Base-by-base conservation (phyloP, 805 yeast genomes). In the Wickerhamomyces subpelliculosus region DNA sequence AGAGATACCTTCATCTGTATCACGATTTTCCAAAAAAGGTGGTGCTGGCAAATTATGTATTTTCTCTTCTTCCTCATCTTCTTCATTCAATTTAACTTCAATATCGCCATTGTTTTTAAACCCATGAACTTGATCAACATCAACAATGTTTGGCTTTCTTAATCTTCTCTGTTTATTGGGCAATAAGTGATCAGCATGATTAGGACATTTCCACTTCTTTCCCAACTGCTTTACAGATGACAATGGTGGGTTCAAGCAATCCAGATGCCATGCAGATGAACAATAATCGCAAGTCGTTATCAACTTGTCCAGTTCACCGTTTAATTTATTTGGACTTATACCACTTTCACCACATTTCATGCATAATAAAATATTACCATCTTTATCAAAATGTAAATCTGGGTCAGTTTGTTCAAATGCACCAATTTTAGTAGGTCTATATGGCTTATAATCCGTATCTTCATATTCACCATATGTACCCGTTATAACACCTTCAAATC, bases 131-230 rank as follows among this genome's bases (percentile, higher is more conserved):
- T 77, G 61, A 17, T 65, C 60, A 4, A 84, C 80, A 40, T 80
- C 84, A 8, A 78, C 55, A 19, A 70, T 61, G 5, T 68, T 59
- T 32, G 75, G 75, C 46, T 70, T 73, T 46, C 68, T 72, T 46
- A 73, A 67, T 51, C 70, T 65, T 36, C 87, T 62, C 37, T 59
- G 49, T 39, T 68, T 62, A 12, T 66, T 39, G 11, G 44, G 32
- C 5, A 47, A 33, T 14, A 51, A 39, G 36, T 45, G 44, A 35
- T 48, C 51, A 17, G 77, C 75, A 62, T 87, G 97, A 48, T 84
- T 81, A 2, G 96, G 97, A 59, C 96, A 93, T 62, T 75, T 79
- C 97, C 96, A 90, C 57, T 80, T 84, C 32, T 69, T 68, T 2
- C 93, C 94, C 32, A 84, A 55, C 29, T 81, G 78, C 50, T 86